A percentile compares a stretch with the other conserved stretches of the same genome.
phyloP scores from a whole-genome alignment of 352 stramenopile genomes.

The Phytophthora podocarpi region DNA sequence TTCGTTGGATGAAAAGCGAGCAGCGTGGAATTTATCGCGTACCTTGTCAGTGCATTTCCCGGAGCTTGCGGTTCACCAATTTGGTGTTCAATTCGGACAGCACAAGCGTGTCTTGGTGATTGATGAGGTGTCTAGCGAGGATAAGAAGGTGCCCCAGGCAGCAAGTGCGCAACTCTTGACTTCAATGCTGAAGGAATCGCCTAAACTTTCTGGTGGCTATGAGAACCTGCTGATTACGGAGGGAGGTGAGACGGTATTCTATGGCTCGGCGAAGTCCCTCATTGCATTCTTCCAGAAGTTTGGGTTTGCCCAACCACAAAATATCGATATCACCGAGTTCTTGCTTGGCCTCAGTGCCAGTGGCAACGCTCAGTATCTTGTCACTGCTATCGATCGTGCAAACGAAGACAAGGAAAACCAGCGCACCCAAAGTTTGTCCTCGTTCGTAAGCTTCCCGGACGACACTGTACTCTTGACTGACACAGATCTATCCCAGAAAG shows the following conservation, averaged over 20 bases:
- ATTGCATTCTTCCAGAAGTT: conserved; percentile 11
- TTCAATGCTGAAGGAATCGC: conserved; percentile 25
- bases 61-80: conserved; percentile 24
- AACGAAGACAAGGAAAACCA: conserved; percentile 21
- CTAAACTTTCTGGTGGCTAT: conserved; percentile 13
- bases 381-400: conserved; percentile 27
- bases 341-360: conserved; percentile 17
- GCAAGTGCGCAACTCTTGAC: conserved; percentile 12
- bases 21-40: conserved; percentile 25
- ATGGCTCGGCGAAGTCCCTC: conserved; percentile 21
- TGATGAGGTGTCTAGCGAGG: conserved; percentile 13
- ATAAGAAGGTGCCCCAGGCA: conserved; percentile 3
- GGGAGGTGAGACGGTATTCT: conserved; percentile 20
- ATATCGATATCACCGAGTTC: conserved; percentile 7
- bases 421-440: conserved; percentile 15
- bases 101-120: conserved; percentile 27
- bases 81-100: conserved; percentile 25
- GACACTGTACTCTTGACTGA: conserved; percentile 21
- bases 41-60: conserved; percentile 23
- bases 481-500: background rate
- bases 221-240: conserved; percentile 24
- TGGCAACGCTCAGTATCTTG: conserved; percentile 7
- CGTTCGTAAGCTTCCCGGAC: conserved; percentile 25
- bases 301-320: conserved; percentile 2
- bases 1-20: conserved; percentile 27